Evolutionary conservation across 1,284 basidiomycete species (phyloP).

Genomic region (Rhodofomes roseus): DNA sequence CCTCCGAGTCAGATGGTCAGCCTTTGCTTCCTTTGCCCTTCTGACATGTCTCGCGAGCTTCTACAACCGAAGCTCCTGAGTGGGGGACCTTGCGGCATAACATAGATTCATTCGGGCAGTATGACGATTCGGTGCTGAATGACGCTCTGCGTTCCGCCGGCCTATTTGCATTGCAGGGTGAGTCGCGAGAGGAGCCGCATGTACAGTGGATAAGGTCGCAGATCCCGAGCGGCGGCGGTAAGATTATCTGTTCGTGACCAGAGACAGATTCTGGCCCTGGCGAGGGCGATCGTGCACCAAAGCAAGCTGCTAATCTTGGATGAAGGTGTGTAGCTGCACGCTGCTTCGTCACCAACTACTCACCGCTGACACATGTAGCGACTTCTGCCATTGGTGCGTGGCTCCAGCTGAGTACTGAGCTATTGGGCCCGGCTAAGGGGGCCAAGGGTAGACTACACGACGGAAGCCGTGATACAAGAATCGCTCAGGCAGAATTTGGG

Average conservation of each 20-base stretch:
- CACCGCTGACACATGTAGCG: slow-evolving; percentile 12
- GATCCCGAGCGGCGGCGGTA: slow-evolving; percentile 56
- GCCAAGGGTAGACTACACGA: slow-evolving; percentile 45
- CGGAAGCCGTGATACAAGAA: slow-evolving; percentile 54
- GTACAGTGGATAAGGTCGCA: slow-evolving; percentile 45
- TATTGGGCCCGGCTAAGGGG: neutral
- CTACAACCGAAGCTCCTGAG: slow-evolving; percentile 59
- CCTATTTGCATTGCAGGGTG: slow-evolving; percentile 46
- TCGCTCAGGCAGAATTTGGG: slow-evolving; percentile 52
- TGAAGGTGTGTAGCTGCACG: slow-evolving; percentile 39
- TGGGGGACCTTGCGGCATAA: slow-evolving; percentile 51
- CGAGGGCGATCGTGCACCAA: slow-evolving; percentile 51
- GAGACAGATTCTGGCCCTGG: slow-evolving; percentile 60
- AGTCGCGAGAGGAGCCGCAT: slow-evolving; percentile 44
- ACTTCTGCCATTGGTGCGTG: slow-evolving; percentile 29
- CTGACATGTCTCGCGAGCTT: neutral
- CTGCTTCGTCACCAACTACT: neutral
- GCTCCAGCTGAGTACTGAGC: neutral
- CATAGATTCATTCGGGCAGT: slow-evolving; percentile 69
- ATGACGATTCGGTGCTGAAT: slow-evolving; percentile 62
- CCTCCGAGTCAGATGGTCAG: slow-evolving; percentile 32
- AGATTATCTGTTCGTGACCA: slow-evolving; percentile 71
- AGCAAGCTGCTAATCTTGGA: slow-evolving; percentile 61
- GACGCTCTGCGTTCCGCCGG: slow-evolving; percentile 53
- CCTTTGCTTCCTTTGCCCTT: slow-evolving; percentile 5